phyloP scores from a whole-genome alignment of 2,329 filamentous ascomycete genomes.

The Phialocephala sp. region DNA sequence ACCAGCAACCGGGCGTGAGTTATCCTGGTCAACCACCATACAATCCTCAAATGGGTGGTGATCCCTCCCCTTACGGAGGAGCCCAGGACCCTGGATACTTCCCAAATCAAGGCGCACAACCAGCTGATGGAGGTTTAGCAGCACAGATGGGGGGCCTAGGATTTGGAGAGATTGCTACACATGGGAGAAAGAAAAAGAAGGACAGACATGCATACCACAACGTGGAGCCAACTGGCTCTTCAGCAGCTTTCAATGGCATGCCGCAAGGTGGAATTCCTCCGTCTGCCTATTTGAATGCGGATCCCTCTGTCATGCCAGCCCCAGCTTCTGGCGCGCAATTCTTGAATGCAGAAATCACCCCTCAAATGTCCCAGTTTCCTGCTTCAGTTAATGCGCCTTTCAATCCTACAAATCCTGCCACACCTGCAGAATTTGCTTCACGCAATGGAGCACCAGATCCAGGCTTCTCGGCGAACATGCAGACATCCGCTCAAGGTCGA shows the following conservation, averaged over 20 bases:
- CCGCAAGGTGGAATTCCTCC: slow-evolving; percentile 61
- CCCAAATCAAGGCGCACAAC: slow-evolving; percentile 42
- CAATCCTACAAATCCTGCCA: slow-evolving; percentile 49
- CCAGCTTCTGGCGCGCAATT: slow-evolving; percentile 50
- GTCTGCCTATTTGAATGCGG: slow-evolving; percentile 64
- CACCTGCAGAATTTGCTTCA: slow-evolving; percentile 54
- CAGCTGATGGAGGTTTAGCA: slow-evolving; percentile 59
- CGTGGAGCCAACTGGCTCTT: slow-evolving; percentile 72
- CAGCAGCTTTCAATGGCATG: slow-evolving; percentile 73
- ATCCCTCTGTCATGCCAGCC: slow-evolving; percentile 48
- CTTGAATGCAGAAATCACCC: slow-evolving; percentile 51
- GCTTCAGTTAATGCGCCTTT: slow-evolving; percentile 60
- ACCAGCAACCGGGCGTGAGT: slow-evolving; percentile 43
- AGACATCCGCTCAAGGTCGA: slow-evolving; percentile 70
- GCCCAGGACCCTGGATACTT: slow-evolving; percentile 33
- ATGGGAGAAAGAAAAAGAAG: slow-evolving; percentile 80
- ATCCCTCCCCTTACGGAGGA: slow-evolving; percentile 42
- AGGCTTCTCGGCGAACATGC: slow-evolving; percentile 51
- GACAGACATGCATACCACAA: slow-evolving; percentile 91
- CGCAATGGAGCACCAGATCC: slow-evolving; percentile 46
- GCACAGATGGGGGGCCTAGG: slow-evolving; percentile 81
- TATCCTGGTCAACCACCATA: slow-evolving; percentile 30
- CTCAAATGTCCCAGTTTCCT: slow-evolving; percentile 64
- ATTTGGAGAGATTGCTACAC: slow-evolving; percentile 57
- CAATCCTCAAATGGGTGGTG: slow-evolving; percentile 33